Evolutionary conservation across 495 filamentous ascomycete species (phyloP), one percentile per base, ranked within the genome.

Genomic region (Aspergillus mulundensis): DNA sequence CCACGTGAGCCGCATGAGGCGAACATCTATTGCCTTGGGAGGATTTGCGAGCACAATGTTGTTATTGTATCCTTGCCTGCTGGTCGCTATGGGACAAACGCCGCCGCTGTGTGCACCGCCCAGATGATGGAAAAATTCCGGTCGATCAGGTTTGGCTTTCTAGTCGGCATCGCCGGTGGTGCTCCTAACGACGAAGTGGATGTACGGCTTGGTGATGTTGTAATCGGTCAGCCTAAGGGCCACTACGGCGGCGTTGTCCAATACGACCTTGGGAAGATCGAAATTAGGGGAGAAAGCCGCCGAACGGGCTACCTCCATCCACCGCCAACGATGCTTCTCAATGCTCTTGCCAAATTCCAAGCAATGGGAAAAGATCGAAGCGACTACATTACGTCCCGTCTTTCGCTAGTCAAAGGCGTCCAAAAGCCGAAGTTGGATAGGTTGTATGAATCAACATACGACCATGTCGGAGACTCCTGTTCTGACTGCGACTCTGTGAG

Each of bases 181-280:
- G 63, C 66, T 5, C 70, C 70, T n/a, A 58, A 25, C n/a, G 18
- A 21, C 19, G 55, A 49, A 34, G 34, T 47, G 15, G 65, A 70
- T 57, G 66, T 74, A 20, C 65, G 68, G 7, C 63, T 75, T 1
- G 71, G 72, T 15, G 69, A 74, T 61, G 53, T 74, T 7, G 68
- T 74, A 1, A 61, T 74, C 19, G 69, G 71, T 30, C 49, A 59
- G 15, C 63, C 67, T 10, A 46, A 23, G 12, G 46, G 50, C 6
- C 43, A 18, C 1, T 38, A 56, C 46, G 58, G 66, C 12, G 70
- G 66, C 1, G 66, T 66, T 1, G 20, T 50, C 3, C 66, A 72
- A 50, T 74, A 70, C 55, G 68, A 74, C 36, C 66, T 65, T 48
- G 77, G 75, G 7, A 79, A 77, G 39, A 59, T 61, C 10, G 45